These are phyloP conservation scores for Blastobotrys chiropterorum DNA, from an alignment of 805 yeast species.

Conservation along the genomic window DNA sequence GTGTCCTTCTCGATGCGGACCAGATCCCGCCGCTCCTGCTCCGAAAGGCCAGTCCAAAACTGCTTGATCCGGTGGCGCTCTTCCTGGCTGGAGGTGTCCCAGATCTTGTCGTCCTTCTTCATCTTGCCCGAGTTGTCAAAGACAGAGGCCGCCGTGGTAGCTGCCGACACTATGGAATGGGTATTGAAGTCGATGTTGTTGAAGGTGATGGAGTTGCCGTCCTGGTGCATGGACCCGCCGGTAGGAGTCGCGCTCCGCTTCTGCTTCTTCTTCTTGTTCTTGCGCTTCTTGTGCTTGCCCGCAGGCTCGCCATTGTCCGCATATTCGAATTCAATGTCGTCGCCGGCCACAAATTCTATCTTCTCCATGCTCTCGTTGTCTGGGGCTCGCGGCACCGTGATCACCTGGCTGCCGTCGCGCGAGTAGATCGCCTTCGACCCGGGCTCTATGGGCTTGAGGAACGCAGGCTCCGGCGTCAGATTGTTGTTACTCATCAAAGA, in stretches of 20 bases:
- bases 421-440: slow-evolving; percentile 21
- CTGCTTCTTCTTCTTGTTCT: slow-evolving; percentile 26
- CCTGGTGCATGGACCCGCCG: too few relatives aligned
- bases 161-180: slow-evolving; percentile 25
- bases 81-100: slow-evolving; percentile 42
- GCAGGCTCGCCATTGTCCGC: too few relatives aligned
- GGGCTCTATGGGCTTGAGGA: slow-evolving; percentile 18
- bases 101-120: slow-evolving; percentile 27
- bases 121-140: slow-evolving; percentile 4
- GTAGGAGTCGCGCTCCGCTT: too few relatives aligned
- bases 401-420: slow-evolving; percentile 20
- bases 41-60: slow-evolving; percentile 62
- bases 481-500: not conserved
- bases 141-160: slow-evolving; percentile 15
- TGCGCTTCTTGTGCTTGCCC: slow-evolving; percentile 32
- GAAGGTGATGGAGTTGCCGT: slow-evolving; percentile 67
- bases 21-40: slow-evolving; percentile 54
- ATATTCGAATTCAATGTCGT: slow-evolving; percentile 32
- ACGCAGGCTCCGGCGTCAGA: slow-evolving; percentile 20
- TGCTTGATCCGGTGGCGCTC: slow-evolving; percentile 46
- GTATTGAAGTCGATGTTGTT: slow-evolving; percentile 39
- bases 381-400: slow-evolving; percentile 14
- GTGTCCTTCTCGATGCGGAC: slow-evolving; percentile 64
- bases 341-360: slow-evolving; percentile 24
- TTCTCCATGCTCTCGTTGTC: slow-evolving; percentile 9